A percentile compares a stretch with the other conserved stretches of the same genome.
These are phyloP conservation scores for Rhodotorula sp. DNA, from an alignment of 1,284 basidiomycete species.

Conservation along the genomic window DNA sequence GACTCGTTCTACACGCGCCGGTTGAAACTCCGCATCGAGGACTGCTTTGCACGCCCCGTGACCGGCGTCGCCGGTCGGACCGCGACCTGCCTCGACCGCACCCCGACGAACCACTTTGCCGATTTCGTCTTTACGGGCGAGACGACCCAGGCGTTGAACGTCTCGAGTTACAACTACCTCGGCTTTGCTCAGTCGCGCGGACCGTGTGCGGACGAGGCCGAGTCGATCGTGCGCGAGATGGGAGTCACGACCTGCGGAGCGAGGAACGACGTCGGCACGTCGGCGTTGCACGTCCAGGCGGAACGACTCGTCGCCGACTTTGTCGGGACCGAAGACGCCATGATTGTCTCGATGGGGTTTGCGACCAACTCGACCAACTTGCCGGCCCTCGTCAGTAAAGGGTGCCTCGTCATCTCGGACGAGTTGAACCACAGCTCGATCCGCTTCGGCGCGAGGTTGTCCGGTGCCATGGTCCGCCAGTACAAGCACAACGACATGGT, in stretches of 20 bases:
- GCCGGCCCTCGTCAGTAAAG: conserved; percentile 85
- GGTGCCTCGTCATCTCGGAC: conserved; percentile 93
- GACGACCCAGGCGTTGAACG: conserved; percentile 83
- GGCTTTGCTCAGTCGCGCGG: conserved; percentile 94
- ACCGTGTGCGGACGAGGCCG: conserved; percentile 74
- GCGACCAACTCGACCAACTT: conserved; percentile 97
- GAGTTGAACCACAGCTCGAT: conserved; percentile 97
- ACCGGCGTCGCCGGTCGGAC: conserved; percentile 96
- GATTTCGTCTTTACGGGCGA: conserved; percentile 77
- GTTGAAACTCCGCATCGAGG: conserved; percentile 89
- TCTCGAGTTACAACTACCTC: conserved; percentile 99
- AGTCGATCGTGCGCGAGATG: conserved; percentile 57
- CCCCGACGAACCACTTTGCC: conserved; percentile 76
- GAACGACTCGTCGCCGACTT: conserved; percentile 90
- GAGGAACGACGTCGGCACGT: conserved; percentile 77
- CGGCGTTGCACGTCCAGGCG: conserved; percentile 76
- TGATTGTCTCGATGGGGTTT: conserved; percentile 95
- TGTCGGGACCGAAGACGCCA: conserved; percentile 80
- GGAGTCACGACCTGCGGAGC: conserved; percentile 76
- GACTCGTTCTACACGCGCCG: conserved; percentile 99
- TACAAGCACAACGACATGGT: conserved; percentile 98
- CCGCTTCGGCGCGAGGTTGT: conserved; percentile 85
- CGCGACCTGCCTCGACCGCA: conserved; percentile 80
- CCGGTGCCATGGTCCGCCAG: conserved; percentile 83
- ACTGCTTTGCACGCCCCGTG: conserved; percentile 90